Base-by-base conservation (phyloP, 108 stramenopile species). In the Heterococcus sp. region DNA sequence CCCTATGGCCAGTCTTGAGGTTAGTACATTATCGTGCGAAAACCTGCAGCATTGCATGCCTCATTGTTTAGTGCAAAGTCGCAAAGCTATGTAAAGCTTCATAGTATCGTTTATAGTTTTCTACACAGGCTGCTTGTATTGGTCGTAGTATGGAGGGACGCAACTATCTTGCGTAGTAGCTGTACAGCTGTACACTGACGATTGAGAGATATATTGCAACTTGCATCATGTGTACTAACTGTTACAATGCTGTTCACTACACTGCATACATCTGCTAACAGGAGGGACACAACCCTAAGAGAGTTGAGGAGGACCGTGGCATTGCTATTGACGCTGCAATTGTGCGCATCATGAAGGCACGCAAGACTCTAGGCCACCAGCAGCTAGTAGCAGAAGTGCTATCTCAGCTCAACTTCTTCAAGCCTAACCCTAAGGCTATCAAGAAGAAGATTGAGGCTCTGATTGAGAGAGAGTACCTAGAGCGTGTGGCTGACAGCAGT, bases 331-430 rank as follows among this genome's bases (percentile, higher is more conserved):
- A 98, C 89, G 98, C 98, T 39, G 95, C 97, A 33, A 94, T 98
- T 84, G 98, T 99, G 5, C 94, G 98, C 75, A 99, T 96, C 87
- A 99, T 99, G 98, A 99, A 99, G 88, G 95, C 95, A n/a, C 88
- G 95, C 74, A 98, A 97, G 89, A 93, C 95, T 14, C 90, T 98
- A 64, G 86, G 92, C 34, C 98, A 99, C 85, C 95, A 96, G 80
- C 94, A 96, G 76, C 90, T 99, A 3, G 79, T 97, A 35, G 93
- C 98, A 32, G 96, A 98, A 82, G 98, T 99, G 38, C 79, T 99
- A 66, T 91, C 92, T 1, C 95, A 97, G 85, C 94, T 99, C 40
- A 87, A 92, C 26, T 96, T 98, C 69, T 99, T 99, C 92, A 93
- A 94, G 58, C 98, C 98, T 34, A 90, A 95, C 66, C 95, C 97